Base-by-base conservation (phyloP, 2,329 filamentous ascomycete species). In the Didymella lethalis region DNA sequence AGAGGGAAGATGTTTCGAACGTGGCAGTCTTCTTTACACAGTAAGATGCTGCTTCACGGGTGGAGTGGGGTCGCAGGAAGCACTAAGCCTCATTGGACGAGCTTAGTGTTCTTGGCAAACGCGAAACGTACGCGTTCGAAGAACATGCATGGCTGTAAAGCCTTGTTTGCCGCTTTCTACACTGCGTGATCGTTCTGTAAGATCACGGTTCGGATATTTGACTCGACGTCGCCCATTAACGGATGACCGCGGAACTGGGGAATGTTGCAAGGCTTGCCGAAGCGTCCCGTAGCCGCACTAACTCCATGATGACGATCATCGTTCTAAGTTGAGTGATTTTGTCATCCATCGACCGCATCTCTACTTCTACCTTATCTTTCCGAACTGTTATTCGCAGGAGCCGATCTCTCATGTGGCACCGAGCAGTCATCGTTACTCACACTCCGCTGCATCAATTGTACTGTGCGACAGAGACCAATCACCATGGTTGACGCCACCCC, bases 401-500 rank as follows among this genome's bases (percentile, higher is more conserved):
- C 50, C 26, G 56, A 50, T 11, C 50, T 51, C 41, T 40, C 5
- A n/a, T 34, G n/a, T 26, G 34, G 26, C 36, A 32, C 23, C 20
- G 8, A 26, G 28, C 28, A 20, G 10, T 20, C 12, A 16, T 34
- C 6, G 1, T 26, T n/a, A 14, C 7, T 7, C 8, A 29, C 36
- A 20, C 1, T 55, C 44, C 20, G n/a, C 44, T 23, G n/a, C 36
- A n/a, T 28, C 29, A 28, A 20, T 38, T 12, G 7, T n/a, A 18
- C 4, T 25, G 20, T 25, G n/a, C 38, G 26, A 26, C 49, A n/a
- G 32, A 49, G 4, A 40, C 23, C 34, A 28, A 26, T 41, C 40
- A 63, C 14, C 20, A 70, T 70, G 68, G 60, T 62, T 7, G 61
- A 67, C 47, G 52, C 25, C 29, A 57, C 60, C 56, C 61, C 63